Percentiles rank a stretch among this genome's conserved stretches.
Evolutionary conservation across 495 filamentous ascomycete species (phyloP).

Genomic region (Choiromyces venosus): DNA sequence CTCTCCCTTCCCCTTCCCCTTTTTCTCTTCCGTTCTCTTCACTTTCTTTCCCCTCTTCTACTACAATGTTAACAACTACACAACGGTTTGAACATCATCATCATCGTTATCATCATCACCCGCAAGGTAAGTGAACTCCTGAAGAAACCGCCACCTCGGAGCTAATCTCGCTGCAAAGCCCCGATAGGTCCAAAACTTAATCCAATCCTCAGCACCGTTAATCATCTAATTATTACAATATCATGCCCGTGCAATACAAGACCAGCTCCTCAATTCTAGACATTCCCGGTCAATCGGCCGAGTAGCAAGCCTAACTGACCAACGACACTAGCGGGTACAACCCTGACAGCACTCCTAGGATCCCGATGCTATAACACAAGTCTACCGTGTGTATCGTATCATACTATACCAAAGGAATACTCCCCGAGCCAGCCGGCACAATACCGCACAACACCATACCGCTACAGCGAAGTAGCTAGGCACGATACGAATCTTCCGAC

Average conservation of each 20-base stretch:
- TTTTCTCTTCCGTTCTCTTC: neutral
- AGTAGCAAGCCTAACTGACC: neutral
- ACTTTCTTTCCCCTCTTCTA: neutral
- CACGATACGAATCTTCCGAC: neutral
- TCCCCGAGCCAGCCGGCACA: neutral
- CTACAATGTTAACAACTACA: neutral
- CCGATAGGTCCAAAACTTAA: neutral
- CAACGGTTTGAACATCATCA: neutral
- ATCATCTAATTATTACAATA: neutral
- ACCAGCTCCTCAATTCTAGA: neutral
- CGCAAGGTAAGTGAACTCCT: neutral
- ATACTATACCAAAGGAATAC: neutral
- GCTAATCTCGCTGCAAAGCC: neutral
- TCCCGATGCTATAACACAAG: neutral
- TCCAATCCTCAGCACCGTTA: neutral
- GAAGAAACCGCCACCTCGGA: neutral
- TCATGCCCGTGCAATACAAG: neutral
- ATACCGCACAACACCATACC: neutral
- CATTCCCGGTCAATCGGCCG: neutral
- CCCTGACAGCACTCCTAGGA: neutral
- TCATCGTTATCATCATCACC: neutral
- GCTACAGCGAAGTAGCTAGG: neutral
- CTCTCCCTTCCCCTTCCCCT: neutral
- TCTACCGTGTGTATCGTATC: neutral
- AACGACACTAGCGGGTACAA: neutral